Evolutionary conservation across 495 filamentous ascomycete genomes (phyloP), one percentile per base, ranked within the genome.

Genomic region (Staphylotrichum longicolle): DNA sequence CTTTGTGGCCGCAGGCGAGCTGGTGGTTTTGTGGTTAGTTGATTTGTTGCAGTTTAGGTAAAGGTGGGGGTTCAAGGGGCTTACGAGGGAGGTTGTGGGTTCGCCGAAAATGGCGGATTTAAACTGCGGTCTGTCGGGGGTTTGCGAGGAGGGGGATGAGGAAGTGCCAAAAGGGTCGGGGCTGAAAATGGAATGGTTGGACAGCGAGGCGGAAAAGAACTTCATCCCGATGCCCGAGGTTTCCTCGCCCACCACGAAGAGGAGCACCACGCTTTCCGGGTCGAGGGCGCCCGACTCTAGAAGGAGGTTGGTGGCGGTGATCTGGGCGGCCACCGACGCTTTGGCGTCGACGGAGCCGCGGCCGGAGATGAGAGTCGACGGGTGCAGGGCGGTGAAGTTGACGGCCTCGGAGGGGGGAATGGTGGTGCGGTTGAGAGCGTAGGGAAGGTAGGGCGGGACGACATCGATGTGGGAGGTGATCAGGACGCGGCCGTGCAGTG

Each of bases 171-270:
- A 27, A 27, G 20, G 20, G 20, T 27, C 20, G 1, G 20, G 20
- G 20, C 20, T 27, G 20, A 1, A 27, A 27, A 12, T 8, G 30
- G 85, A 79, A 76, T 85, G 86, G 47, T 72, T 70, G 34, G 75
- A 63, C 4, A 74, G 70, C 41, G 80, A 77, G 32, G 77, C 68
- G 37, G 85, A 87, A 45, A 86, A 86, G 71, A 76, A 57, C 51
- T 74, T 82, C 94, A 98, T 97, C n/a, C 93, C 93, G 59, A 88
- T 85, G 14, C 93, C 93, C 32, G 79, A 78, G 20, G 77, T 81
- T 70, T 97, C 93, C 69, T 98, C 93, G 57, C 90, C 91, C 3
- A 96, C 91, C 8, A 98, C 93, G 75, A 88, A 97, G 33, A 97
- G 83, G 7, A 98, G 82, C 47, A 85, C 87, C 3, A 95, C 71